phyloP scores from a whole-genome alignment of 1,139 yeast species.

The Blastobotrys indianensis region DNA sequence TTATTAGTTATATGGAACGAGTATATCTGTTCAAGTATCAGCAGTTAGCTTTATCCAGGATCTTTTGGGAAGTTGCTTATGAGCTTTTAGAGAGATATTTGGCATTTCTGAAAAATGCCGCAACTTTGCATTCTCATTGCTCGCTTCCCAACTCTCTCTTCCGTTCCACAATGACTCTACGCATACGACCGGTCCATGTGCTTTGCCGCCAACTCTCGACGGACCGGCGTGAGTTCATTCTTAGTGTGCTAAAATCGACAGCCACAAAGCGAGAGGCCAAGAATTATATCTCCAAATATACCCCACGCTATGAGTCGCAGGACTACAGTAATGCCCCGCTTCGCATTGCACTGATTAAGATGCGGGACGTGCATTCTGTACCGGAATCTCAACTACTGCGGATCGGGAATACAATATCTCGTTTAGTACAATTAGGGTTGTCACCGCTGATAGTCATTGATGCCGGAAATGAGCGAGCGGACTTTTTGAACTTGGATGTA shows the following conservation, averaged over 20 bases:
- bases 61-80: too few species aligned
- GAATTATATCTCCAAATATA: conserved; percentile 50
- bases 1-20: too few species aligned
- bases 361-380: conserved; percentile 38
- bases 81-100: too few species aligned
- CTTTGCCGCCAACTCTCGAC: background rate
- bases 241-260: conserved; percentile 58
- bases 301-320: conserved; percentile 13
- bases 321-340: conserved; percentile 37
- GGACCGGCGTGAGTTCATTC: conserved; percentile 40
- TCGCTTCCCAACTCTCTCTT: too few species aligned
- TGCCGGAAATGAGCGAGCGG: conserved; percentile 29
- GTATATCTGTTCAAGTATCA: too few species aligned
- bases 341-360: conserved; percentile 47
- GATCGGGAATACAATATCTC: conserved; percentile 45
- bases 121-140: too few species aligned
- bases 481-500: conserved; percentile 21
- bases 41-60: too few species aligned
- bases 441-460: conserved; percentile 38
- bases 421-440: conserved; percentile 49
- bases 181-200: too few species aligned
- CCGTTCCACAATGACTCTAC: too few species aligned
- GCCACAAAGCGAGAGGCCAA: conserved; percentile 64
- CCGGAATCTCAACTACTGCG: conserved; percentile 37
- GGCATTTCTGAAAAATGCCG: too few species aligned